These are phyloP conservation scores for Lathyrus oleraceus DNA, from an alignment of 306 rosid genomes.

Conservation along the genomic window DNA sequence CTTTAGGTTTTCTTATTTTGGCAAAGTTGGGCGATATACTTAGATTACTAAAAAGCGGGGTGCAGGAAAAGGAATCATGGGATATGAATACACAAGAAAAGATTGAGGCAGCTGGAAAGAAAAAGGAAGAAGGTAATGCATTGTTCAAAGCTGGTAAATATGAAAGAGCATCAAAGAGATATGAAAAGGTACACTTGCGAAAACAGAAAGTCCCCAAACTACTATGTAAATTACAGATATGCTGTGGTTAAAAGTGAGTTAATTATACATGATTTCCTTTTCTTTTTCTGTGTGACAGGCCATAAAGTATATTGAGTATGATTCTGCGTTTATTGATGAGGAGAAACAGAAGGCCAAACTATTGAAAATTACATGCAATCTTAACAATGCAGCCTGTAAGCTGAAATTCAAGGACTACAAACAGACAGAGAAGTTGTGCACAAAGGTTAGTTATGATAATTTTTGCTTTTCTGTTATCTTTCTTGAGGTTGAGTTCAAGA, in stretches of 20 bases:
- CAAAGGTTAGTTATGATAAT: slow-evolving; percentile 54
- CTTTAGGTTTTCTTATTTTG: neutral
- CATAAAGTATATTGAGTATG: slow-evolving; percentile 62
- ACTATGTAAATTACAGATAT: neutral
- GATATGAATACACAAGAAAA: slow-evolving; percentile 53
- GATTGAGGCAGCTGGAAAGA: slow-evolving; percentile 67
- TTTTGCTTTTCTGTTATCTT: neutral
- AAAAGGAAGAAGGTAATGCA: slow-evolving; percentile 78
- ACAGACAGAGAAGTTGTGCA: slow-evolving; percentile 71
- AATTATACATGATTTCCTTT: slow-evolving; percentile 12
- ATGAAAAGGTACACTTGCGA: slow-evolving; percentile 48
- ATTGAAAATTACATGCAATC: slow-evolving; percentile 79
- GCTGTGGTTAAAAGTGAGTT: neutral
- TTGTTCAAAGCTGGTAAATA: slow-evolving; percentile 55
- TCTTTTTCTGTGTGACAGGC: slow-evolving; percentile 49
- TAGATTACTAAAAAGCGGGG: neutral
- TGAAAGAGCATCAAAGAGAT: slow-evolving; percentile 57
- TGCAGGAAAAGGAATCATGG: slow-evolving; percentile 68
- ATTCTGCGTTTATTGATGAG: slow-evolving; percentile 61
- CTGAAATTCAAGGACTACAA: slow-evolving; percentile 80
- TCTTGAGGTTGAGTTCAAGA: neutral
- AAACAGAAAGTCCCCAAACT: neutral
- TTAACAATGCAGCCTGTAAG: slow-evolving; percentile 81
- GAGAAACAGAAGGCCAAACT: slow-evolving; percentile 66
- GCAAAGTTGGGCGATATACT: neutral